Evolutionary conservation across 176 grass and related monocot species (phyloP), one percentile per base, ranked within the genome.

Genomic region (Oryza glaberrima): DNA sequence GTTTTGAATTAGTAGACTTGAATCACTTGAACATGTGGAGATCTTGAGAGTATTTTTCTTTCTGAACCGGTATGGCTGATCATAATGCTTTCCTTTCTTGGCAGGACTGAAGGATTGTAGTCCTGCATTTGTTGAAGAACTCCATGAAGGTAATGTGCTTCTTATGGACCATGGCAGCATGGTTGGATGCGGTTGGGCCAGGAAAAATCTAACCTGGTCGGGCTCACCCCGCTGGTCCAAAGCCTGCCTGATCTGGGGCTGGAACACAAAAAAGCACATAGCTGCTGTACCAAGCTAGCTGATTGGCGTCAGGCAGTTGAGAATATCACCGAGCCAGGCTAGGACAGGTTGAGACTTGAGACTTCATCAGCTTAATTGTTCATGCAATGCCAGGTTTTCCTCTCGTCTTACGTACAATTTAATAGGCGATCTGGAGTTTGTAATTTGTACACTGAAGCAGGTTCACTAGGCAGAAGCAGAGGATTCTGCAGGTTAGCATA

Each of bases 401-500:
- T 54, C 51, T 54, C 5, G 0, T 20, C 4, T 6, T 56, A 56
- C 17, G 7, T 20, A 56, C 52, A 20, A 56, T 19, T 13, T 54
- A 54, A 54, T 54, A 19, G 19, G 51, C 1, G 4, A 54, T 7
- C 14, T 54, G 51, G 4, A 54, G 51, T 16, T 54, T 17, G 14
- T 54, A 54, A 54, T 19, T 1, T 54, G 51, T 54, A 13, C 52
- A 56, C 16, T 56, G 16, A 16, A 56, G 7, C 4, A 56, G 16
- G 16, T 56, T 16, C 51, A 7, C 16, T 8, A 56, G 48, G 14
- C 17, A 54, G 17, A 56, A 6, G 52, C 32, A 22, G 40, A 65
- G 16, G 54, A 28, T 88, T 76, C 1, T 76, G 49, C 70, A 47
- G 72, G 44, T 76, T 71, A 41, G 52, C 45, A 77, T 40, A 77